A percentile compares a stretch with the other conserved stretches of the same genome.
Evolutionary conservation across 2,329 filamentous ascomycete species (phyloP).

Genomic region (Bipolaris sorokiniana): DNA sequence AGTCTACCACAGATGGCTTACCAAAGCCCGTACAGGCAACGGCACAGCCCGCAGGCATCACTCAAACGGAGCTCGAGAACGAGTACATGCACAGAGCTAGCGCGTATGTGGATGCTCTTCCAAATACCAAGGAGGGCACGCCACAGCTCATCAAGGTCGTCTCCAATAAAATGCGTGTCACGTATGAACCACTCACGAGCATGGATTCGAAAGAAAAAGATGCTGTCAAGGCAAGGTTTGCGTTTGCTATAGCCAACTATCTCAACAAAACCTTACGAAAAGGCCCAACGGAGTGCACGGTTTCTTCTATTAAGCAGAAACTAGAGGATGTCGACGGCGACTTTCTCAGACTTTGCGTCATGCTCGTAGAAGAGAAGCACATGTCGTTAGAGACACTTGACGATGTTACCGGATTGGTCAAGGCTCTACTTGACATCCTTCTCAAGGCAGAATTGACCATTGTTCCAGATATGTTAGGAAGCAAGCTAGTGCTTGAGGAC

Average conservation of each 20-base stretch:
- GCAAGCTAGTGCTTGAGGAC: background rate
- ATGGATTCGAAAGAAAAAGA: conserved; percentile 14
- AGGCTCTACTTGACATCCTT: conserved; percentile 25
- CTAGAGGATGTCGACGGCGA: conserved; percentile 27
- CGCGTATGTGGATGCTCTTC: conserved; percentile 24
- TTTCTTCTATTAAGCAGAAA: conserved; percentile 19
- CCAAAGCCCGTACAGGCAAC: background rate
- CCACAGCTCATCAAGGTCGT: conserved; percentile 24
- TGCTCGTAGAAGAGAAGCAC: conserved; percentile 26
- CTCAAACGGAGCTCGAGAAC: conserved; percentile 17
- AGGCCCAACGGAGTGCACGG: conserved; percentile 9
- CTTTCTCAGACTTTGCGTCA: conserved; percentile 31
- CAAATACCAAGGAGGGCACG: conserved; percentile 1
- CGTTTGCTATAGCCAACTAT: conserved; percentile 28
- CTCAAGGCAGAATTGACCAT: conserved; percentile 12
- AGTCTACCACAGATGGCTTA: background rate
- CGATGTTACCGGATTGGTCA: conserved; percentile 31
- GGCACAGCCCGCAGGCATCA: background rate
- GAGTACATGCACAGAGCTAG: conserved; percentile 27
- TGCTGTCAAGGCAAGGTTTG: conserved; percentile 23
- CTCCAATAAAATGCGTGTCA: conserved; percentile 23
- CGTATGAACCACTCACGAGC: conserved; percentile 15
- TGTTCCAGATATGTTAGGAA: background rate
- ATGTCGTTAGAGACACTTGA: conserved; percentile 30
- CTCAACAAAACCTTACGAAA: conserved; percentile 27